Evolutionary conservation across 805 yeast species (phyloP).

Genomic region (Teunomyces tritomae): DNA sequence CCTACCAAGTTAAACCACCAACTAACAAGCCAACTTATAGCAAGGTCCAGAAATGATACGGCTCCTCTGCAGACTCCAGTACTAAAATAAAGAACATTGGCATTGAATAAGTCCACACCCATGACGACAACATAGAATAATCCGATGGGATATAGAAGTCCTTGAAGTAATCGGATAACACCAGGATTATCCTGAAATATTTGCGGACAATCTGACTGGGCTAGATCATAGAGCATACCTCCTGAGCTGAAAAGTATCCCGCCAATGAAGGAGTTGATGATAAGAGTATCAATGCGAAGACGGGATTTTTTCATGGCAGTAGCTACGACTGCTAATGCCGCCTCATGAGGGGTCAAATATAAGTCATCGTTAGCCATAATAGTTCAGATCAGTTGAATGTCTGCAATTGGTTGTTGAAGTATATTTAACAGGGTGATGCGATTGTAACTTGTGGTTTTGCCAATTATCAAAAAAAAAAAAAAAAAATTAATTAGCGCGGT

Average conservation of each 20-base stretch:
- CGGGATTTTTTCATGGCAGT: slow-evolving; percentile 82
- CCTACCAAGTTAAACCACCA: slow-evolving; percentile 67
- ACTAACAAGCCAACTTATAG: slow-evolving; percentile 65
- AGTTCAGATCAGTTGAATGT: not conserved
- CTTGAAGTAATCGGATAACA: slow-evolving; percentile 53
- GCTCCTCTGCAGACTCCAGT: slow-evolving; percentile 72
- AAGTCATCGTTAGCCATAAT: slow-evolving; percentile 26
- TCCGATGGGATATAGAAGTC: slow-evolving; percentile 66
- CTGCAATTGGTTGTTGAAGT: not conserved
- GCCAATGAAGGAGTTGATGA: slow-evolving; percentile 65
- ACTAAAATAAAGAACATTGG: slow-evolving; percentile 68
- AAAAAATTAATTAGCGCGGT: slow-evolving; percentile 1
- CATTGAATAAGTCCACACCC: slow-evolving; percentile 76
- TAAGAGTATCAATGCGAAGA: slow-evolving; percentile 55
- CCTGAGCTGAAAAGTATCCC: slow-evolving; percentile 70
- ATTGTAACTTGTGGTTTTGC: not conserved
- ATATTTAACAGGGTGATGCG: not conserved
- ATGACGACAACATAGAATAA: slow-evolving; percentile 68
- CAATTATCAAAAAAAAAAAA: not conserved
- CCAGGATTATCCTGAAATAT: slow-evolving; percentile 48
- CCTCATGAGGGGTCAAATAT: slow-evolving; percentile 74
- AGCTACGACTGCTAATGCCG: slow-evolving; percentile 82
- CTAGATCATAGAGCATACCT: slow-evolving; percentile 63
- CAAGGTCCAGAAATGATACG: slow-evolving; percentile 58
- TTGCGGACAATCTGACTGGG: slow-evolving; percentile 51